Evolutionary conservation across 1,139 yeast species (phyloP).

Genomic region (Yamadazyma sp.): DNA sequence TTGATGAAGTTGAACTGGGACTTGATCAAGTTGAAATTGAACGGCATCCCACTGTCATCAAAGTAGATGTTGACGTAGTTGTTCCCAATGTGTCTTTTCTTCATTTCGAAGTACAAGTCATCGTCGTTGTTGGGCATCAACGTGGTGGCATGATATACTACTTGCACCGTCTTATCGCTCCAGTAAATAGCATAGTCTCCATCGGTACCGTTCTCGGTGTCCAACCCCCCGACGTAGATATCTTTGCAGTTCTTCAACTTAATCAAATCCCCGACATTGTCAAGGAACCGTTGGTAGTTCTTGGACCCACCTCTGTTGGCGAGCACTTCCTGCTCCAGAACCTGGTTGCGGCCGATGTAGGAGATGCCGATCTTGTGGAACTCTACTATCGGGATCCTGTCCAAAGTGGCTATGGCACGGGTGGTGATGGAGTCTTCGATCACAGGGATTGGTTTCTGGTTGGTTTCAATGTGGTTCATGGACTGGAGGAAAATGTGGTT

Average conservation of each 20-base stretch:
- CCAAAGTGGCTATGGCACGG: conserved; percentile 66
- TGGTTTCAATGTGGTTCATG: conserved; percentile 22
- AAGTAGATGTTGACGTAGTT: conserved; percentile 77
- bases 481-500: conserved; percentile 35
- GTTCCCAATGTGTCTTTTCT: conserved; percentile 86
- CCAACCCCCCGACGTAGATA: conserved; percentile 79
- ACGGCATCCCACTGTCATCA: conserved; percentile 67
- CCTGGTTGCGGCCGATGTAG: conserved; percentile 71
- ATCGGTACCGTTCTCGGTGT: conserved; percentile 64
- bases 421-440: conserved; percentile 49
- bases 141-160: conserved; percentile 77
- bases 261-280: conserved; percentile 58
- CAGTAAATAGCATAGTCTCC: conserved; percentile 77
- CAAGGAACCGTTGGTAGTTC: conserved; percentile 59
- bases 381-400: conserved; percentile 75
- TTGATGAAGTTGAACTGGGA: conserved; percentile 83
- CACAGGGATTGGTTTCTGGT: conserved; percentile 36
- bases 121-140: conserved; percentile 63
- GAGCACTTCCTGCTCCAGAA: conserved; percentile 62
- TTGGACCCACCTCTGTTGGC: conserved; percentile 65
- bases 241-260: conserved; percentile 51
- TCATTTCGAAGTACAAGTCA: conserved; percentile 45
- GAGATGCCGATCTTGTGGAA: conserved; percentile 78
- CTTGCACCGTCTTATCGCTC: conserved; percentile 69
- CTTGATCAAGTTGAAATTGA: conserved; percentile 68